Evolutionary conservation across 1,139 yeast genomes (phyloP).

Genomic region (Kodamaea arcana): DNA sequence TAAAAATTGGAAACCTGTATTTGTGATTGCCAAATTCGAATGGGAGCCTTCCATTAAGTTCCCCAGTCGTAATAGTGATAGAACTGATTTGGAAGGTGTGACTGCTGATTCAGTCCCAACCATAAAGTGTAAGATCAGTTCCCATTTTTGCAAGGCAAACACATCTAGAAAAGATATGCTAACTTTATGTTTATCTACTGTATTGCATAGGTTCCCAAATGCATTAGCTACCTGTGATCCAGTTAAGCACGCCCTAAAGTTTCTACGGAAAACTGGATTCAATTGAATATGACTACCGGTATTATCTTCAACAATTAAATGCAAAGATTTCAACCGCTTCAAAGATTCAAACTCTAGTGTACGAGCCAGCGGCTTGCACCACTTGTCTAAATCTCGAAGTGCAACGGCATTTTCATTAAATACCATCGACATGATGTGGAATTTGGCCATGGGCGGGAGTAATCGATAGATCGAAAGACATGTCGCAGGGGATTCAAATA

Average conservation of each 20-base stretch:
- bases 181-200: slow-evolving; percentile 43
- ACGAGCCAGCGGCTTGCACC: slow-evolving; percentile 62
- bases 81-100: slow-evolving; percentile 66
- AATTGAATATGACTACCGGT: slow-evolving; percentile 54
- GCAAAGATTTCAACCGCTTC: slow-evolving; percentile 70
- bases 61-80: slow-evolving; percentile 64
- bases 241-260: slow-evolving; percentile 78
- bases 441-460: slow-evolving; percentile 84
- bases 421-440: slow-evolving; percentile 81
- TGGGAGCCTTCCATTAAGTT: slow-evolving; percentile 71
- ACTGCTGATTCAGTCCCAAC: slow-evolving; percentile 78
- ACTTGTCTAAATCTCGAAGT: slow-evolving; percentile 62
- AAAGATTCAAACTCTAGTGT: slow-evolving; percentile 70
- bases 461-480: slow-evolving; percentile 87
- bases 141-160: slow-evolving; percentile 90
- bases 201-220: slow-evolving; percentile 37
- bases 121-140: slow-evolving; percentile 92
- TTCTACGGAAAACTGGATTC: slow-evolving; percentile 69
- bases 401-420: slow-evolving; percentile 75
- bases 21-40: slow-evolving; percentile 67
- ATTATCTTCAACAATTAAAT: slow-evolving; percentile 64
- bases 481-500: slow-evolving; percentile 82
- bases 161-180: slow-evolving; percentile 64
- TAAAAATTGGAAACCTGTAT: slow-evolving; percentile 88
- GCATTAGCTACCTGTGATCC: slow-evolving; percentile 59